Evolutionary conservation across 371 early-diverging fungal species (phyloP).

Genomic region (Rhizoclosmatium hyalinum): DNA sequence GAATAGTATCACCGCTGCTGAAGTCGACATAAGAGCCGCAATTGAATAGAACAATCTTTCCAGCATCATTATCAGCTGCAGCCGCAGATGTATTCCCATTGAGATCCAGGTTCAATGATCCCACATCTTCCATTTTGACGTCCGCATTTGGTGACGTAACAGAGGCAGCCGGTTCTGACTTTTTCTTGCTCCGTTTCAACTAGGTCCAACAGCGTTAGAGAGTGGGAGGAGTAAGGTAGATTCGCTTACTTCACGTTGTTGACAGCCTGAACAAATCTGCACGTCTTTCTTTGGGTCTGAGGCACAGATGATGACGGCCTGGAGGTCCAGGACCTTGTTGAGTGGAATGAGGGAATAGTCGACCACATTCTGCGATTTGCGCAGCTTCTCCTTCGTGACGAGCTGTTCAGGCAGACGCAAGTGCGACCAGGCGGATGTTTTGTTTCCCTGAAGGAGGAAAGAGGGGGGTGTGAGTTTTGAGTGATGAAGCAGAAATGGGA

Average conservation of each 20-base stretch:
- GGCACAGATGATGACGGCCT: constrained; percentile 84
- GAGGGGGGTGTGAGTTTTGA: neutral
- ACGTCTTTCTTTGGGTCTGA: constrained; percentile 81
- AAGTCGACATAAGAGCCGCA: constrained; percentile 88
- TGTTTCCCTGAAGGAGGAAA: constrained; percentile 60
- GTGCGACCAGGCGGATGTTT: constrained; percentile 82
- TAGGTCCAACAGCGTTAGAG: neutral
- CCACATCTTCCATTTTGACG: constrained; percentile 6
- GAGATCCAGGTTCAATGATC: neutral
- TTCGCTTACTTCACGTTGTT: constrained; percentile 75
- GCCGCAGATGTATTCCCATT: neutral
- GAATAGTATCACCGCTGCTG: constrained; percentile 83
- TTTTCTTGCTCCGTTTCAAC: constrained; percentile 42
- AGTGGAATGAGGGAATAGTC: constrained; percentile 40
- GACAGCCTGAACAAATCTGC: constrained; percentile 83
- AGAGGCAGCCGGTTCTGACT: constrained; percentile 28
- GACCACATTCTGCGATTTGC: constrained; percentile 23
- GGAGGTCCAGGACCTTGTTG: constrained; percentile 66
- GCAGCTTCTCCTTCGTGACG: constrained; percentile 47
- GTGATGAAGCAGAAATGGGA: neutral
- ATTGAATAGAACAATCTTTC: constrained; percentile 70
- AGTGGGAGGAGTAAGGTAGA: neutral
- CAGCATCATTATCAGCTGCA: constrained; percentile 31
- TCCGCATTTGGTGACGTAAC: neutral
- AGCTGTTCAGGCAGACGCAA: constrained; percentile 83